phyloP scores from a whole-genome alignment of 176 grass and related monocot species.

The Rhynchospora tenuis region DNA sequence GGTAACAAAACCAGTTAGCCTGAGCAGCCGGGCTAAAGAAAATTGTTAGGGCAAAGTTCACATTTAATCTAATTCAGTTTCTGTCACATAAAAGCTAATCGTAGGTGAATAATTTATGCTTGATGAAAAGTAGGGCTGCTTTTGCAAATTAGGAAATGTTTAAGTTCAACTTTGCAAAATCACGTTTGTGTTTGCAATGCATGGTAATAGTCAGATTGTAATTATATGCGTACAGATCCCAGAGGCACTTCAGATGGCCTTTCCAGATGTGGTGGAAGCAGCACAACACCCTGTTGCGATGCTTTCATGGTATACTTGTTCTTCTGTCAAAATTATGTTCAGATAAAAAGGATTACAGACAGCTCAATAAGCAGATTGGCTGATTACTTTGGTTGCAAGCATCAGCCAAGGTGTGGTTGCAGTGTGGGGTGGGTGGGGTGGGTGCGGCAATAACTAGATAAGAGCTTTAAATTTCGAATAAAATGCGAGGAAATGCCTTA shows the following conservation, averaged over 20 bases:
- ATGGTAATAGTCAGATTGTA: neutral
- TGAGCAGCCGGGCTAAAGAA: neutral
- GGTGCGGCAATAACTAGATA: neutral
- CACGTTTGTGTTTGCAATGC: constrained; percentile 14
- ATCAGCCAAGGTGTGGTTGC: neutral
- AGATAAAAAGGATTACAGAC: neutral
- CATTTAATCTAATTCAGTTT: neutral
- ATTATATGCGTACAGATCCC: constrained; percentile 56
- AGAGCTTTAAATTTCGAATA: neutral
- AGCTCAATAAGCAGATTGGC: neutral
- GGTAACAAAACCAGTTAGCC: neutral
- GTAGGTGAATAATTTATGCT: neutral
- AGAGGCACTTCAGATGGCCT: constrained; percentile 73
- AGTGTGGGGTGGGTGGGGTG: no score
- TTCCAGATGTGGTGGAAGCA: constrained; percentile 54
- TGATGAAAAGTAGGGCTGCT: neutral
- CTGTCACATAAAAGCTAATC: neutral
- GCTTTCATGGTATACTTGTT: constrained; percentile 68
- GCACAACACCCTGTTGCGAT: constrained; percentile 79
- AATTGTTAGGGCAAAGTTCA: neutral
- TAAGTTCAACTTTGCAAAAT: neutral
- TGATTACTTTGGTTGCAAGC: neutral
- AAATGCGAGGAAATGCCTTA: neutral
- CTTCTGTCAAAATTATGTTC: neutral
- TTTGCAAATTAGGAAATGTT: neutral